These are phyloP conservation scores for Colletotrichum sp. DNA, from an alignment of 2,329 filamentous ascomycete genomes.

Conservation along the genomic window DNA sequence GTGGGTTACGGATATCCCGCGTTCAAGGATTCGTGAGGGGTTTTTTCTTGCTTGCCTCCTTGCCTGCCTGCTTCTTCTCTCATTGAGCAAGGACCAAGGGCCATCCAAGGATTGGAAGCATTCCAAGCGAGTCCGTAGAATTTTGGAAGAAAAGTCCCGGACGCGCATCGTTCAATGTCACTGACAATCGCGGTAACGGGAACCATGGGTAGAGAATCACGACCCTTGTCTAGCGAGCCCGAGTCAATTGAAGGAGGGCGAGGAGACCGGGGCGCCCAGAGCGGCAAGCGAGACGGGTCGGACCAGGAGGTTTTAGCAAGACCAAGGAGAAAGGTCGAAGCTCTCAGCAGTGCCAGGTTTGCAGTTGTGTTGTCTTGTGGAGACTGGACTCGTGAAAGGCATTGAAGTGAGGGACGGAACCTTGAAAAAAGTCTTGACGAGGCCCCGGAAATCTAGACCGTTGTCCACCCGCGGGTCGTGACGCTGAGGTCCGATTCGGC, in stretches of 20 bases:
- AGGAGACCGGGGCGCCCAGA: background rate
- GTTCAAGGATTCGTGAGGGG: background rate
- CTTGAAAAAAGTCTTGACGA: background rate
- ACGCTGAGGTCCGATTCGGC: slow-evolving; percentile 10
- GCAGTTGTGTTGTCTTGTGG: background rate
- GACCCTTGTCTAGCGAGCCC: background rate
- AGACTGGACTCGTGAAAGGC: no score
- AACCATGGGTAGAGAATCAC: background rate
- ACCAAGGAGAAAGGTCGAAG: background rate
- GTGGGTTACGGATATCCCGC: background rate
- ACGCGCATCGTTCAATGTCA: background rate
- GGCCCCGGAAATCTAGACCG: background rate
- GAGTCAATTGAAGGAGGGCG: background rate
- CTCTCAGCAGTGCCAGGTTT: background rate
- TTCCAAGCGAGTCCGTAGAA: background rate
- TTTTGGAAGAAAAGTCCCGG: background rate
- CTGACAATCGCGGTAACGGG: background rate
- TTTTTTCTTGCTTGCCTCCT: background rate
- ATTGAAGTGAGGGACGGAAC: no score
- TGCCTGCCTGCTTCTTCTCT: background rate
- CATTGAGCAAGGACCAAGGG: background rate
- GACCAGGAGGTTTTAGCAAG: background rate
- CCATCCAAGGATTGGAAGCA: background rate
- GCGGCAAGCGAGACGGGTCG: background rate
- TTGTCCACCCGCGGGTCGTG: background rate